phyloP scores from a whole-genome alignment of 2,329 filamentous ascomycete genomes.

The Fusarium equiseti region DNA sequence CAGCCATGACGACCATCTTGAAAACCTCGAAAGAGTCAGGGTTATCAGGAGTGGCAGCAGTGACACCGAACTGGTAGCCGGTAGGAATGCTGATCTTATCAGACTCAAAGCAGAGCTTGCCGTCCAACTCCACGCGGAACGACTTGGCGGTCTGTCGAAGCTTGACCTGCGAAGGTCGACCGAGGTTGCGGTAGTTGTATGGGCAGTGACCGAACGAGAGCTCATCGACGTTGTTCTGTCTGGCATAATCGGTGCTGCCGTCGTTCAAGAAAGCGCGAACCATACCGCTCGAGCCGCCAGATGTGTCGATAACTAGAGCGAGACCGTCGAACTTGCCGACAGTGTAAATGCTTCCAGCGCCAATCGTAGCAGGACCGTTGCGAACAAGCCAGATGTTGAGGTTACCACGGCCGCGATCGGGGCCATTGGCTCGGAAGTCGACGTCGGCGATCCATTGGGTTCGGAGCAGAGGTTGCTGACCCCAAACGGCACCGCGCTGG shows the following conservation, averaged over 20 bases:
- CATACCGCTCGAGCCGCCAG: slow-evolving; percentile 81
- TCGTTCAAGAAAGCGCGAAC: slow-evolving; percentile 96
- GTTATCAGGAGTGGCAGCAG: slow-evolving; percentile 87
- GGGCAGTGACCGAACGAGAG: slow-evolving; percentile 94
- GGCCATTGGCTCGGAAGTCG: slow-evolving; percentile 87
- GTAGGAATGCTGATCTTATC: slow-evolving; percentile 81
- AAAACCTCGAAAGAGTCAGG: slow-evolving; percentile 96
- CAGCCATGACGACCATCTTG: slow-evolving; percentile 81
- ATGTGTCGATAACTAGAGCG: slow-evolving; percentile 85
- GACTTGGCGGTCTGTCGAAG: slow-evolving; percentile 72
- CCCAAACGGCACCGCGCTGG: slow-evolving; percentile 86
- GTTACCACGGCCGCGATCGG: slow-evolving; percentile 87
- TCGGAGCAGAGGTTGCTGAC: slow-evolving; percentile 70
- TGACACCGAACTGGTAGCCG: slow-evolving; percentile 88
- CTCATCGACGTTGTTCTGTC: slow-evolving; percentile 79
- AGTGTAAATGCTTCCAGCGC: slow-evolving; percentile 84
- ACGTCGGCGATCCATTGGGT: slow-evolving; percentile 85
- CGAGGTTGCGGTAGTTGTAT: slow-evolving; percentile 91
- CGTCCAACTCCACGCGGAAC: slow-evolving; percentile 86
- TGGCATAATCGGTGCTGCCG: slow-evolving; percentile 81
- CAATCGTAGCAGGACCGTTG: slow-evolving; percentile 73
- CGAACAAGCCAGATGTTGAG: slow-evolving; percentile 92
- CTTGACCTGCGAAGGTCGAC: slow-evolving; percentile 83
- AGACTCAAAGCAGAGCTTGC: slow-evolving; percentile 84
- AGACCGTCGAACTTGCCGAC: slow-evolving; percentile 90